Evolutionary conservation across 192 early-diverging fungal species (phyloP).

Genomic region (Jimgerdemannia flammicorona): DNA sequence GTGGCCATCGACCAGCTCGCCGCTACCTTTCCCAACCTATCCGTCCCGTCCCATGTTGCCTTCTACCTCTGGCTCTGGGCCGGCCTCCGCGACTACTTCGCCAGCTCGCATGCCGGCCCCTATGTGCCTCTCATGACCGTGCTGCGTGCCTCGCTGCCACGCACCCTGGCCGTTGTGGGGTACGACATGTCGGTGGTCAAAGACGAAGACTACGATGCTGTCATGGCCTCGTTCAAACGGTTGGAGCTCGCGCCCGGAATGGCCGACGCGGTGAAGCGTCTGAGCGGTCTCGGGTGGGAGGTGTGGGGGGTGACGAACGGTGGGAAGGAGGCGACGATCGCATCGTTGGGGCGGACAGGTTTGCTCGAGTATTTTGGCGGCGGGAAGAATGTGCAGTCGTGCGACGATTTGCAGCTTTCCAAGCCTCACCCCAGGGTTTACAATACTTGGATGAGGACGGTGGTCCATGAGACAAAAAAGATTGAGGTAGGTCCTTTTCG

Average conservation of each 20-base stretch:
- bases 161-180: not conserved
- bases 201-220: not conserved
- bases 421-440: conserved; percentile 35
- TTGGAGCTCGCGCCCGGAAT: conserved; percentile 7
- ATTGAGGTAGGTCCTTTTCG: conserved; percentile 23
- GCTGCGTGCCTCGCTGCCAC: conserved; percentile 1
- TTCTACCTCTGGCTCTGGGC: conserved; percentile 19
- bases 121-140: conserved; percentile 15
- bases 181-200: not conserved
- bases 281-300: conserved; percentile 16
- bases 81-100: conserved; percentile 18
- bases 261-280: conserved; percentile 6
- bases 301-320: conserved; percentile 28
- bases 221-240: conserved; percentile 18
- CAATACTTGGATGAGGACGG: conserved; percentile 18
- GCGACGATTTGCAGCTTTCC: conserved; percentile 21
- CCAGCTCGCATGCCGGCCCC: conserved; percentile 17
- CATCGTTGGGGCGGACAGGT: conserved; percentile 7
- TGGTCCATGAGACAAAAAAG: conserved; percentile 16
- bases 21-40: not conserved
- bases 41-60: not conserved
- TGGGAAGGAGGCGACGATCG: not conserved
- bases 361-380: not conserved
- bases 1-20: conserved; percentile 5
- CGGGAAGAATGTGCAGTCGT: conserved; percentile 20